phyloP scores from a whole-genome alignment of 768 basidiomycete species.

The Amanita fuliginea region DNA sequence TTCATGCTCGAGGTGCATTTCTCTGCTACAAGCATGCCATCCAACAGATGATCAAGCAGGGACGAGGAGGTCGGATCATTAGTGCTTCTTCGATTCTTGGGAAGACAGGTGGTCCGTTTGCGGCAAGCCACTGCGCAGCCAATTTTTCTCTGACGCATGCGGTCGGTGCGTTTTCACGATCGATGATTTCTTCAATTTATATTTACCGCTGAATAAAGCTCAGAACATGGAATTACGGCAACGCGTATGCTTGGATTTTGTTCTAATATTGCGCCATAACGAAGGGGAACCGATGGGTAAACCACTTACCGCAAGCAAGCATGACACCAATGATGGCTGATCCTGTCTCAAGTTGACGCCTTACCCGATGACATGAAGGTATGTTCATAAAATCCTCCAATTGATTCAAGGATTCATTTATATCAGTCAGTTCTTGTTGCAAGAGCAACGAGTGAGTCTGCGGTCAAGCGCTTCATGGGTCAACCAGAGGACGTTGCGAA shows the following conservation, averaged over 20 bases:
- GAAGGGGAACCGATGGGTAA: neutral
- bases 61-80: slow-evolving; percentile 43
- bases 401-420: neutral
- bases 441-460: no score
- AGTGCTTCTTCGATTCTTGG: slow-evolving; percentile 26
- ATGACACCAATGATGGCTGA: neutral
- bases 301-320: neutral
- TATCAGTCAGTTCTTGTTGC: neutral
- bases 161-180: slow-evolving; percentile 17
- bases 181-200: no score
- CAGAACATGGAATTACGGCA: slow-evolving; percentile 26
- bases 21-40: slow-evolving; percentile 58
- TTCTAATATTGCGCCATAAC: no score
- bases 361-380: neutral
- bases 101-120: slow-evolving; percentile 14
- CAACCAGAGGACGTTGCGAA: slow-evolving; percentile 20
- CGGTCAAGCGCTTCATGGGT: slow-evolving; percentile 3
- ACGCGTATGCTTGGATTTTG: slow-evolving; percentile 30
- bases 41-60: slow-evolving; percentile 46
- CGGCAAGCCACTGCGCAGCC: slow-evolving; percentile 18
- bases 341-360: neutral
- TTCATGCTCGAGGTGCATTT: slow-evolving; percentile 50
- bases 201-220: slow-evolving; percentile 13
- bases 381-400: neutral
- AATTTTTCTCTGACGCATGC: slow-evolving; percentile 32